Evolutionary conservation across 2,329 filamentous ascomycete species (phyloP).

Genomic region (Talaromyces sp.): DNA sequence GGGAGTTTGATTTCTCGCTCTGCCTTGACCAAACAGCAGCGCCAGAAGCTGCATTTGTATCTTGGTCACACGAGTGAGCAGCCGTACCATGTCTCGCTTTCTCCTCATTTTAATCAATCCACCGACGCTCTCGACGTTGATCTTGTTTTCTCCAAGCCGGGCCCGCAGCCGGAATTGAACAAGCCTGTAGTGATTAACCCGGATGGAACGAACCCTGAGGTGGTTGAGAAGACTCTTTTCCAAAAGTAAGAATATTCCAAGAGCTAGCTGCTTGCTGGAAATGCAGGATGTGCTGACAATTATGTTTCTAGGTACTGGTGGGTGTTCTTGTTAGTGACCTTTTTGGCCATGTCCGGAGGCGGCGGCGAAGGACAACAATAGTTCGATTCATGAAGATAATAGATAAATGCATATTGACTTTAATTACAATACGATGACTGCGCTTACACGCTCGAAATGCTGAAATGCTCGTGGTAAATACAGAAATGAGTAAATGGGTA

Average conservation of each 20-base stretch:
- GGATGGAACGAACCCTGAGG: slow-evolving; percentile 33
- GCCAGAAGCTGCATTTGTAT: slow-evolving; percentile 35
- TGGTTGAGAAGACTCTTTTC: slow-evolving; percentile 39
- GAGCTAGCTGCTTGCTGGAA: not conserved
- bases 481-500: not conserved
- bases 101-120: slow-evolving; percentile 16
- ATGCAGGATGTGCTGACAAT: not conserved
- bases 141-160: slow-evolving; percentile 25
- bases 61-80: slow-evolving; percentile 26
- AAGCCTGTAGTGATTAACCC: slow-evolving; percentile 33
- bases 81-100: slow-evolving; percentile 36
- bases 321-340: slow-evolving; percentile 36
- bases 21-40: slow-evolving; percentile 21
- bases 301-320: slow-evolving; percentile 39
- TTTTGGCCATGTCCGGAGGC: slow-evolving; percentile 38
- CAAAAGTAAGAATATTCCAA: slow-evolving; percentile 31
- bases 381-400: not conserved
- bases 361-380: slow-evolving; percentile 16
- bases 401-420: not conserved
- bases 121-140: slow-evolving; percentile 22
- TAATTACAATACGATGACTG: not conserved
- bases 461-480: not conserved
- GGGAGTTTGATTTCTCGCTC: slow-evolving; percentile 35
- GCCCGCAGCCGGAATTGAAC: slow-evolving; percentile 35
- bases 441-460: not conserved